Base-by-base conservation (phyloP, 2,329 filamentous ascomycete genomes). In the Alternaria triticimaculans region DNA sequence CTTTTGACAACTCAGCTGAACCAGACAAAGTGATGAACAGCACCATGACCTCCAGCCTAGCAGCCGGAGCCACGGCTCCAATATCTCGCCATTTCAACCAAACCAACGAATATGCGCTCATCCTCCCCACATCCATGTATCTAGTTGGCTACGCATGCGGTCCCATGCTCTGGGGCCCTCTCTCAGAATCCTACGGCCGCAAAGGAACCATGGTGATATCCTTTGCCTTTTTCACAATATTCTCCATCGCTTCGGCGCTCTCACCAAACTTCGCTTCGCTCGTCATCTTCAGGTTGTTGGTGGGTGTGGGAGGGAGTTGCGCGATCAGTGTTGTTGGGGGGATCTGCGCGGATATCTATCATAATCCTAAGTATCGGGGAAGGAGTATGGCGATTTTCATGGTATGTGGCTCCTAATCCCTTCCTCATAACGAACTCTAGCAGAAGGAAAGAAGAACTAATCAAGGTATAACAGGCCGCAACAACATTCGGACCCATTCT, bases 401-500 rank as follows among this genome's bases (percentile, higher is more conserved):
- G 75, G 73, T 70, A 26, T 51, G 65, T 63, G 15, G 23, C 12
- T 20, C 6, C n/a, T 2, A n/a, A 2, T 2, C 14, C 33, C 33
- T 37, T 37, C 33, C 30, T 33, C 30, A 0, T 33, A 33, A 33
- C 1, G 30, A 0, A 0, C 30, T 33, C 6, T 9, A 33, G 5
- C 20, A 37, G 5, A 9, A 18, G 2, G 15, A 23, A 5, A 15
- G 6, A 10, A 20, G n/a, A 46, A 3, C 55, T 62, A 25, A 62
- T 37, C n/a, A n/a, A 0, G 6, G 14, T 10, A 11, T 18, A 20
- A 87, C 5, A 89, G 85, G 87, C 86, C 18, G 88, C 85, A 14
- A 92, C 90, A 4, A 85, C 87, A 0, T 87, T 87, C 48, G 90
- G 90, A 0, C 90, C 89, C 0, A 83, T 92, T n/a, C 77, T 89